These are phyloP conservation scores for Guillardia theta DNA, from an alignment of 78 protist genomes.

Conservation along the genomic window DNA sequence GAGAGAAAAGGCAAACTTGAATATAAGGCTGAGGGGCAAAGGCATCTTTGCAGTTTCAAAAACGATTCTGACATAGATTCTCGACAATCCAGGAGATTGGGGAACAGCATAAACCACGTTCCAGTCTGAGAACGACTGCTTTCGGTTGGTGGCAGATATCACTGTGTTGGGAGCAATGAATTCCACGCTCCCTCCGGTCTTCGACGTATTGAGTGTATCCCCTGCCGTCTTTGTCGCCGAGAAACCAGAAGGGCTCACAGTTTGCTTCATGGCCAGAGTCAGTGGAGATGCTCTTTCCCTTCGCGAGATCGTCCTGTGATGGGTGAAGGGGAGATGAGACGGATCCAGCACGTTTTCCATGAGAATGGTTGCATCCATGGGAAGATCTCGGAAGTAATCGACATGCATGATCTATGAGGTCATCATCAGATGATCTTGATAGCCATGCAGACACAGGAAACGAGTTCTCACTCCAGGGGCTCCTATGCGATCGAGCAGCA, in stretches of 20 bases:
- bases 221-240: no score
- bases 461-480: neutral
- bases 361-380: neutral
- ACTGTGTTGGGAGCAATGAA: neutral
- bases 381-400: neutral
- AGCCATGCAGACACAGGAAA: no score
- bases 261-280: neutral
- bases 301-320: neutral
- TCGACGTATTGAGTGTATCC: neutral
- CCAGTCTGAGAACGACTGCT: neutral
- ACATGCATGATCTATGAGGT: no score
- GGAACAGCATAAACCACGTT: constrained; percentile 29
- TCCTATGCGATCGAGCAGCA: neutral
- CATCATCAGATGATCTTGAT: no score
- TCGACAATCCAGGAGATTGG: neutral
- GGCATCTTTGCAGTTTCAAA: neutral
- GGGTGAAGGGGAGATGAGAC: neutral
- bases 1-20: neutral
- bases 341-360: neutral
- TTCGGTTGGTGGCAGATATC: neutral
- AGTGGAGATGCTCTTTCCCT: neutral
- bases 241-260: no score
- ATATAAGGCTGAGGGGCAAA: neutral
- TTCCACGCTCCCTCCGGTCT: neutral
- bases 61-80: neutral